Conservation (phyloP, 768 basidiomycete genomes). For the Piloderma croceum region DNA sequence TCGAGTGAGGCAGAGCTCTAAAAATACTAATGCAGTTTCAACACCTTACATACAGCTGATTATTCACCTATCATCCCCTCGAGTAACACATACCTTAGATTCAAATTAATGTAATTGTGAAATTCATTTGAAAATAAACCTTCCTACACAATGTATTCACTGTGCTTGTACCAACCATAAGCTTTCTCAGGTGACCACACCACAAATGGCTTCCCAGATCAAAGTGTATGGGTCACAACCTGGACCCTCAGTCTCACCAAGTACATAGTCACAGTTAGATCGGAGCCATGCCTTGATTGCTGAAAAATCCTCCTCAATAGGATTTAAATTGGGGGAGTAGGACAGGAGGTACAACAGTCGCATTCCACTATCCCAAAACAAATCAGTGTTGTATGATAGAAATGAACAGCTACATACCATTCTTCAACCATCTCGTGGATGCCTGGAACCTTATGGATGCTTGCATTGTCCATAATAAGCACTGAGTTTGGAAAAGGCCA, state of each 20-base stretch:
- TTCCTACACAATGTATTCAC: slow-evolving; percentile 18
- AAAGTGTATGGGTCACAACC: slow-evolving; percentile 17
- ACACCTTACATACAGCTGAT: no score
- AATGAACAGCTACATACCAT: slow-evolving; percentile 15
- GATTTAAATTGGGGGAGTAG: slow-evolving; percentile 13
- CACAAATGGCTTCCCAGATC: slow-evolving; percentile 23
- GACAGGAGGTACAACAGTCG: slow-evolving; percentile 2
- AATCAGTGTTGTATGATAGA: neutral
- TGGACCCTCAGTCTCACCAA: slow-evolving; percentile 4
- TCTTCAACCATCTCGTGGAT: slow-evolving; percentile 27
- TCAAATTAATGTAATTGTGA: slow-evolving; percentile 1
- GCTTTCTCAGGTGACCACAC: slow-evolving; percentile 18
- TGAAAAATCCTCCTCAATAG: slow-evolving; percentile 11
- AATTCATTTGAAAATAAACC: slow-evolving; percentile 1
- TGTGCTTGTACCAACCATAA: slow-evolving; percentile 24
- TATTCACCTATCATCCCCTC: no score
- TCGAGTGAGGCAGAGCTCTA: no score
- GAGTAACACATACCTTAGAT: no score
- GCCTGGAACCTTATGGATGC: slow-evolving; percentile 26
- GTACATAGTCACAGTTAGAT: slow-evolving; percentile 11
- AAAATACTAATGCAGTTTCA: no score
- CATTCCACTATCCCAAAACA: neutral
- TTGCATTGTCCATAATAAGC: slow-evolving; percentile 35
- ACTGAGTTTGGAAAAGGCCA: slow-evolving; percentile 31
- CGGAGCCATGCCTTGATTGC: slow-evolving; percentile 21